These are phyloP conservation scores for Penicillium psychrosexuale DNA, from an alignment of 2,329 filamentous ascomycete species.

Conservation along the genomic window DNA sequence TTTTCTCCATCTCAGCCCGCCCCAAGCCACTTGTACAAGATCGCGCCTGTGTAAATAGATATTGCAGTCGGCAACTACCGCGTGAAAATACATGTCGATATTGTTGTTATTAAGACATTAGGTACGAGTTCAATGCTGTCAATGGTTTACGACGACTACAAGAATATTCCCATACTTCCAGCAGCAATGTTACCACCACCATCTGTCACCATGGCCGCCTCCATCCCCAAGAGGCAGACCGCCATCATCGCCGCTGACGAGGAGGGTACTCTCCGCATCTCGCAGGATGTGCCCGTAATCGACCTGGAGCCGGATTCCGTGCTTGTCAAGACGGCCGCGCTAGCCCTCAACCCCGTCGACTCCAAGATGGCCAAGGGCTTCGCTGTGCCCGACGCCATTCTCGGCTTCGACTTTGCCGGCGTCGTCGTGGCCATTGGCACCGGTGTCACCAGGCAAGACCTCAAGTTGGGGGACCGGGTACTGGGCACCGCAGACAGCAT, in stretches of 20 bases:
- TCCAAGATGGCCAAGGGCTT: neutral
- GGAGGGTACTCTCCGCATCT: neutral
- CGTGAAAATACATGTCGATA: neutral
- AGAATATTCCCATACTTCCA: neutral
- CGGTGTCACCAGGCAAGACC: neutral
- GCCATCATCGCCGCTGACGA: neutral
- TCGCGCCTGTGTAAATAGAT: neutral
- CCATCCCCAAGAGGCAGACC: neutral
- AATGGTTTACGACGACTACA: neutral
- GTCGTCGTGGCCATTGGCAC: neutral
- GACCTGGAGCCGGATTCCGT: neutral
- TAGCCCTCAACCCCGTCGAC: too few species aligned
- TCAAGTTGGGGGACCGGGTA: neutral
- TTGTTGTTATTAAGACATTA: neutral
- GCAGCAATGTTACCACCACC: too few species aligned
- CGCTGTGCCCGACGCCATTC: neutral
- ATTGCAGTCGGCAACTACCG: neutral
- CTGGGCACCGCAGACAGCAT: neutral
- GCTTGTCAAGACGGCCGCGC: neutral
- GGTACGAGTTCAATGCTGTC: neutral
- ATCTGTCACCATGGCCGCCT: neutral
- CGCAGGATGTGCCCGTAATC: neutral
- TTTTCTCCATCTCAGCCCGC: neutral
- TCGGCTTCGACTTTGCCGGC: neutral
- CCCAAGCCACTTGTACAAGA: neutral